These are phyloP conservation scores for Arbutus unedo DNA, from an alignment of 148 eudicot genomes.

Conservation along the genomic window DNA sequence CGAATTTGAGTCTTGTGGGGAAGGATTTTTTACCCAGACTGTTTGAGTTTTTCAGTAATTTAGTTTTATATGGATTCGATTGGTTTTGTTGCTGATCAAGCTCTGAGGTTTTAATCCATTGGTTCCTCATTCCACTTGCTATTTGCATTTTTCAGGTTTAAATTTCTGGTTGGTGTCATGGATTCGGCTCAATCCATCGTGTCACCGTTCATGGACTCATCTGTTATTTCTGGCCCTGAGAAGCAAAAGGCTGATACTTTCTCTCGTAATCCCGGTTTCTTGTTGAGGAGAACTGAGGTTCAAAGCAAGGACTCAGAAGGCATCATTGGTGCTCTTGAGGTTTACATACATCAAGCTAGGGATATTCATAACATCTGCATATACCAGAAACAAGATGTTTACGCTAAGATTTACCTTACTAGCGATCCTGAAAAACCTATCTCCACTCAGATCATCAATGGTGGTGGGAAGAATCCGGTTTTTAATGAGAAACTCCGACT, in stretches of 20 bases:
- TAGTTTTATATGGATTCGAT: constrained; percentile 16
- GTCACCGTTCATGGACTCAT: constrained; percentile 65
- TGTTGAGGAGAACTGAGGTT: constrained; percentile 36
- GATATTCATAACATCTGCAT: constrained; percentile 96
- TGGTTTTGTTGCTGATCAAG: background rate
- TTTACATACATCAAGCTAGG: constrained; percentile 79
- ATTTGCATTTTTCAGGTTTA: constrained; percentile 30
- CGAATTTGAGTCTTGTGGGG: constrained; percentile 21
- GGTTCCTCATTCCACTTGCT: background rate
- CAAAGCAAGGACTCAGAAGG: constrained; percentile 36
- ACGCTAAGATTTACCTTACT: constrained; percentile 87
- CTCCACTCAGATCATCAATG: constrained; percentile 81
- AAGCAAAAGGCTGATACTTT: constrained; percentile 44
- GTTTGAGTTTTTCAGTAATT: background rate
- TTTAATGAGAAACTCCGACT: constrained; percentile 66
- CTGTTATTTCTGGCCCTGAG: constrained; percentile 50
- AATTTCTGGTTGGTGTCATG: constrained; percentile 31
- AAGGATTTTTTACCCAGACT: background rate
- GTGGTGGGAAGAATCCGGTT: constrained; percentile 93
- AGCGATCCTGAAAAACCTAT: constrained; percentile 72
- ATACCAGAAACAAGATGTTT: constrained; percentile 96
- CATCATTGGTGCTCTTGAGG: constrained; percentile 64
- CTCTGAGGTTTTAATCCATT: constrained; percentile 5
- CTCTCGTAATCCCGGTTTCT: constrained; percentile 30
- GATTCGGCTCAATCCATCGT: constrained; percentile 83